Evolutionary conservation across 139 green algal genomes (phyloP), one percentile per base, ranked within the genome.

Genomic region (Auxenochlorella pyrenoidosa): DNA sequence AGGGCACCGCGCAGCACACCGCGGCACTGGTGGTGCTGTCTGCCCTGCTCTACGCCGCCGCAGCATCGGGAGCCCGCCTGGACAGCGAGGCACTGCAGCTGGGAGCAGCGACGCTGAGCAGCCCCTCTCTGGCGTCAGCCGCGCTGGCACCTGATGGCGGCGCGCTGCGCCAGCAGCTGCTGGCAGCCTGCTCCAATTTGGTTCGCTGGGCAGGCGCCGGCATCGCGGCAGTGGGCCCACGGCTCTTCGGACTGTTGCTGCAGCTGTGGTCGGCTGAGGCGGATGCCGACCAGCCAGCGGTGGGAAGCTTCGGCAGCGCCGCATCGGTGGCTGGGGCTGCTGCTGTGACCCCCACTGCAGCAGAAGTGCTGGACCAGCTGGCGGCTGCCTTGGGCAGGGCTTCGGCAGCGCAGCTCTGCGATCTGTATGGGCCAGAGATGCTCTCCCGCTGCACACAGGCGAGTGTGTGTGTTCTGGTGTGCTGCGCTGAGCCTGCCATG

Each of bases 1-100:
- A 66, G 80, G 82, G 59, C 34, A 13, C 38, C 2, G 82, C 88
- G 5, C 89, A 94, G 75, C 90, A 88, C 34, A 93, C 93, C 24
- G 93, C 93, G 54, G 88, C 90, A 2, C 91, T 97, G n/a, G 93
- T 95, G 34, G 89, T 97, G 30, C 83, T 96, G 43, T 91, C 94
- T 2, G 92, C 89, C 16, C 76, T 96, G 78, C 51, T 95, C 38
- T 85, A 94, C 68, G 92, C 93, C 24, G 92, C 93, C 2, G 89
- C 82, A 18, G 60, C 40, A 38, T 86, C 90, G 38, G 30, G 51
- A 24, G 82, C 88, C 63, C 30, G 32, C n/a, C 63, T 51, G n/a
- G 59, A 79, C 21, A 38, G n/a, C 36, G 84, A 66, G 4, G 78
- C 85, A 72, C 79, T 90, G 51, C 83, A 93, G 88, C 40, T 89